phyloP scores from a whole-genome alignment of 768 basidiomycete genomes.

The Mycena metata region DNA sequence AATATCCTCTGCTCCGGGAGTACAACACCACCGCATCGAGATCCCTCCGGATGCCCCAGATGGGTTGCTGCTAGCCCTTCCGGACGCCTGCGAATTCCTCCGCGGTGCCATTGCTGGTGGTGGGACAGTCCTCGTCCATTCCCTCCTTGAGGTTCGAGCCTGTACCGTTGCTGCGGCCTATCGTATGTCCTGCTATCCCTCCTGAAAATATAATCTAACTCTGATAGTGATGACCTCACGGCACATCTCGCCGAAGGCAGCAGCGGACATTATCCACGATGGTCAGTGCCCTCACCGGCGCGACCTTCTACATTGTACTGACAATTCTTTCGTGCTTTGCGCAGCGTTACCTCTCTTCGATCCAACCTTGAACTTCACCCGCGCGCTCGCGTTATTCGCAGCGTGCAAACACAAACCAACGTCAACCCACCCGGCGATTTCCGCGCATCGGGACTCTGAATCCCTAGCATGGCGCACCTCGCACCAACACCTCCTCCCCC shows the following conservation, averaged over 20 bases:
- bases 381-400: slow-evolving; percentile 61
- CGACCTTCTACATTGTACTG: background rate
- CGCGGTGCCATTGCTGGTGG: slow-evolving; percentile 54
- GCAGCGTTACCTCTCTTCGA: slow-evolving; percentile 69
- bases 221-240: slow-evolving; percentile 62
- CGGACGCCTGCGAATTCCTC: slow-evolving; percentile 62
- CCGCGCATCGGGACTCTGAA: background rate
- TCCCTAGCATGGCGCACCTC: background rate
- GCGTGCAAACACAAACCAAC: slow-evolving; percentile 58
- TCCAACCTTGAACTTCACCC: slow-evolving; percentile 60
- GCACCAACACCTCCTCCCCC: background rate
- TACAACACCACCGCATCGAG: slow-evolving; percentile 57
- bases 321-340: background rate
- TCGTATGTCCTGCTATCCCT: slow-evolving; percentile 52
- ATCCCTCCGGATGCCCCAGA: slow-evolving; percentile 55
- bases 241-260: slow-evolving; percentile 54
- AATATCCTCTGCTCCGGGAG: slow-evolving; percentile 48
- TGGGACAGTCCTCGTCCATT: slow-evolving; percentile 68
- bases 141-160: slow-evolving; percentile 65
- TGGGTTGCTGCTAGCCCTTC: slow-evolving; percentile 60
- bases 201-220: slow-evolving; percentile 8
- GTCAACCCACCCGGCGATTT: slow-evolving; percentile 47
- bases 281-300: slow-evolving; percentile 47
- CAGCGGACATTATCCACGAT: slow-evolving; percentile 56
- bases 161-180: slow-evolving; percentile 67